Evolutionary conservation across 2,329 filamentous ascomycete species (phyloP).

Genomic region (Apiospora sp.): DNA sequence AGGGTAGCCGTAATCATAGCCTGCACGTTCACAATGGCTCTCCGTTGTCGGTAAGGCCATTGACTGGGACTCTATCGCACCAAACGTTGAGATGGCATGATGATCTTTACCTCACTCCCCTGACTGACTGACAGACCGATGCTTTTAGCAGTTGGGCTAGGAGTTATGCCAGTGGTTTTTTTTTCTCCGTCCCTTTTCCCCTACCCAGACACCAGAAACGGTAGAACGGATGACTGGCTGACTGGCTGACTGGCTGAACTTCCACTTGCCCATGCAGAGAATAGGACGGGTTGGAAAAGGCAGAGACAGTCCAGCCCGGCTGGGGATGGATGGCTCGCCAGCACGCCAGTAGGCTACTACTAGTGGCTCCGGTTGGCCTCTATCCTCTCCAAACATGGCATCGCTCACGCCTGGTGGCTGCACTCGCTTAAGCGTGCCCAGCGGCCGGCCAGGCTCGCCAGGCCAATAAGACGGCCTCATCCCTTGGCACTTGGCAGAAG

Average conservation of each 20-base stretch:
- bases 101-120: slow-evolving; percentile 1
- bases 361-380: background rate
- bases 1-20: background rate
- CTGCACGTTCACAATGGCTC: background rate
- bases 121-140: background rate
- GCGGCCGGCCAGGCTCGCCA: background rate
- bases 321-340: background rate
- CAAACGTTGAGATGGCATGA: slow-evolving; percentile 10
- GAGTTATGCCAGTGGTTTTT: background rate
- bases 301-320: slow-evolving; percentile 15
- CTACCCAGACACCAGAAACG: slow-evolving; percentile 7
- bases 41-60: slow-evolving; percentile 7
- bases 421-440: slow-evolving; percentile 22
- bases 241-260: background rate
- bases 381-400: slow-evolving; percentile 14
- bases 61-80: background rate
- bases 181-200: too few relatives aligned
- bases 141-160: background rate
- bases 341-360: background rate
- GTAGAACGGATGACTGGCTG: slow-evolving; percentile 6
- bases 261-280: background rate
- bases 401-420: slow-evolving; percentile 22
- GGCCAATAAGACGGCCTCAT: slow-evolving; percentile 22
- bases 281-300: background rate
- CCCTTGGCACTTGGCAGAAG: slow-evolving; percentile 21